Evolutionary conservation across 345 rosid genomes (phyloP).

Genomic region (Murraya paniculata): DNA sequence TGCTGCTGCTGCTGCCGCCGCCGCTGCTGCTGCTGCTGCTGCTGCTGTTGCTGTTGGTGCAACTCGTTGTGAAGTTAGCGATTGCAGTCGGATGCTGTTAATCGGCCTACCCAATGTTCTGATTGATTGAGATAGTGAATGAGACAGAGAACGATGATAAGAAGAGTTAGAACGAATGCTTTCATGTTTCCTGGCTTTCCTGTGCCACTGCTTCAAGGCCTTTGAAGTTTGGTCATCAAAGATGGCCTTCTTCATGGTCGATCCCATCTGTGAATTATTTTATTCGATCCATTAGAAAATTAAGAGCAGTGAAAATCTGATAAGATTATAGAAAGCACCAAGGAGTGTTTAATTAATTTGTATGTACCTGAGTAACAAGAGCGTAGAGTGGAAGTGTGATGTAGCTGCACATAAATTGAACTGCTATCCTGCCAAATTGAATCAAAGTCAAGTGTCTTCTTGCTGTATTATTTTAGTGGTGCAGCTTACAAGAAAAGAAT

Average conservation of each 20-base stretch:
- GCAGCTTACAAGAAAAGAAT: too few species aligned
- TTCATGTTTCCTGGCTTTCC: conserved; percentile 55
- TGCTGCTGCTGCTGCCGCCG: neutral
- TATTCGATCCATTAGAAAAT: neutral
- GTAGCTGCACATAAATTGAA: conserved; percentile 83
- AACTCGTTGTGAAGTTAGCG: conserved; percentile 14
- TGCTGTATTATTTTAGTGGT: neutral
- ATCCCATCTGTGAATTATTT: conserved; percentile 71
- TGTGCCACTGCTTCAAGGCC: conserved; percentile 85
- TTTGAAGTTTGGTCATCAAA: conserved; percentile 88
- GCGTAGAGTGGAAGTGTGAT: conserved; percentile 95
- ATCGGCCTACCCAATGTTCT: conserved; percentile 19
- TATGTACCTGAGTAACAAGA: conserved; percentile 86
- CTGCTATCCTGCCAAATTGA: conserved; percentile 49
- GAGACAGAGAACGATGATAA: neutral
- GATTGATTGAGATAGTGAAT: neutral
- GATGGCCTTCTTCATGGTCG: conserved; percentile 89
- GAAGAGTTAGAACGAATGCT: conserved; percentile 9
- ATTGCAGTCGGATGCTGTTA: conserved; percentile 14
- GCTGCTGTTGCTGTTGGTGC: neutral
- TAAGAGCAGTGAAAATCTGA: neutral
- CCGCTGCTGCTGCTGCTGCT: neutral
- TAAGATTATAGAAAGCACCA: neutral
- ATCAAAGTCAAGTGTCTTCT: neutral
- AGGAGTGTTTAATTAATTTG: too few species aligned